Percentiles rank a stretch among this genome's conserved stretches.
Conservation (phyloP, 345 rosid species). For the Erucastrum elatum region DNA sequence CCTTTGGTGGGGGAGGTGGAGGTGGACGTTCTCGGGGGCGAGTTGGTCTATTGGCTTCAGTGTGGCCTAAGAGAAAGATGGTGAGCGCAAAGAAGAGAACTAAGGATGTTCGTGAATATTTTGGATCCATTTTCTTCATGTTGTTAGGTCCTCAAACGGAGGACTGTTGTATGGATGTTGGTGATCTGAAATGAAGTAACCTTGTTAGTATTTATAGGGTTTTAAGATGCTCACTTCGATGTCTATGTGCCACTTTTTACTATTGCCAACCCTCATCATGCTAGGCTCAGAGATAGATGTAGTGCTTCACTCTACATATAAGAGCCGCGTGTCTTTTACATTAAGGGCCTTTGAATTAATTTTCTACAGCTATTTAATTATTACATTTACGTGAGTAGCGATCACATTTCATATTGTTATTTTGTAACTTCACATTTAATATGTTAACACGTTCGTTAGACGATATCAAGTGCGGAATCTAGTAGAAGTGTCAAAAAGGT, state of each 20-base stretch:
- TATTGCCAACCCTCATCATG: slow-evolving; percentile 7
- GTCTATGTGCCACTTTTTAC: slow-evolving; percentile 1
- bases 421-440: not conserved
- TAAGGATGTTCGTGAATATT: slow-evolving; percentile 2
- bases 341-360: not conserved
- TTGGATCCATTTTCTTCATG: not conserved
- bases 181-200: not conserved
- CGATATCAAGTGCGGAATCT: not conserved
- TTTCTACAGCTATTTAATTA: not conserved
- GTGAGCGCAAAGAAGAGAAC: slow-evolving; percentile 8
- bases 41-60: slow-evolving; percentile 3
- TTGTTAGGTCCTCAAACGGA: not conserved
- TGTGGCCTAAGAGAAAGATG: not conserved
- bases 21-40: not conserved
- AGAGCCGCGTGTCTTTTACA: not conserved
- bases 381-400: not conserved
- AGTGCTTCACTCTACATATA: not conserved
- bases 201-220: slow-evolving; percentile 4
- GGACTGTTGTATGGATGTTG: not conserved
- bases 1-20: not conserved
- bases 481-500: not conserved
- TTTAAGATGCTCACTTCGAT: not conserved
- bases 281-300: not conserved
- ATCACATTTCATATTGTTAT: not conserved
- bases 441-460: slow-evolving; percentile 1